A percentile compares a stretch with the other conserved stretches of the same genome.
phyloP scores from a whole-genome alignment of 768 basidiomycete species.

The Lentinula sp. region DNA sequence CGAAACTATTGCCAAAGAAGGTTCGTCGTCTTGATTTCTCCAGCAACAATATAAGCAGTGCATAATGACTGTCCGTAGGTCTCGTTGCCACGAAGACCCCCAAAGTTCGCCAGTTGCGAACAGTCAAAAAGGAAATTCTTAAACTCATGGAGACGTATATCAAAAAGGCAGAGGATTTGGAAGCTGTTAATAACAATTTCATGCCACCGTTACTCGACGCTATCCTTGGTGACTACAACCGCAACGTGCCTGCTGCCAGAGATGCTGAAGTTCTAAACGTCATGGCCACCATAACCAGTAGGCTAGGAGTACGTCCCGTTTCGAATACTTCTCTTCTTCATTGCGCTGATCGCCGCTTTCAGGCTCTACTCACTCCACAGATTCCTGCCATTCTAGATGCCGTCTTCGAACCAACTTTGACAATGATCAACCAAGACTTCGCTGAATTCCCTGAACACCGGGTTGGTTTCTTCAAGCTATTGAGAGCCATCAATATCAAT shows the following conservation, averaged over 20 bases:
- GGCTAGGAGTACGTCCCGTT: slow-evolving; percentile 69
- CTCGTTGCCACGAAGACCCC: slow-evolving; percentile 93
- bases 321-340: neutral
- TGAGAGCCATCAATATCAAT: slow-evolving; percentile 85
- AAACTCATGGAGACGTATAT: slow-evolving; percentile 98
- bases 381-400: slow-evolving; percentile 93
- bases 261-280: slow-evolving; percentile 98
- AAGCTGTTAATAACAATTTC: slow-evolving; percentile 84
- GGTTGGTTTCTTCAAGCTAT: slow-evolving; percentile 92
- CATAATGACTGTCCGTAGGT: slow-evolving; percentile 37
- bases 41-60: neutral
- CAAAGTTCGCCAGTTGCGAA: slow-evolving; percentile 88
- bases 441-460: slow-evolving; percentile 98
- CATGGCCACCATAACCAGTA: slow-evolving; percentile 88
- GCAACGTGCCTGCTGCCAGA: slow-evolving; percentile 87
- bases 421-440: slow-evolving; percentile 99
- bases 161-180: slow-evolving; percentile 94
- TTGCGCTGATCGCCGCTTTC: slow-evolving; percentile 10
- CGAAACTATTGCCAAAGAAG: slow-evolving; percentile 82
- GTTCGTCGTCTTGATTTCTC: slow-evolving; percentile 29
- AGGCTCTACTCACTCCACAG: slow-evolving; percentile 88
- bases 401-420: slow-evolving; percentile 93
- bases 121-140: slow-evolving; percentile 97
- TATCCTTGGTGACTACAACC: slow-evolving; percentile 94
- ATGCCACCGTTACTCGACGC: slow-evolving; percentile 95